Evolutionary conservation across 1,284 basidiomycete species (phyloP), one percentile per base, ranked within the genome.

Genomic region (Salmacisia buchloeana): DNA sequence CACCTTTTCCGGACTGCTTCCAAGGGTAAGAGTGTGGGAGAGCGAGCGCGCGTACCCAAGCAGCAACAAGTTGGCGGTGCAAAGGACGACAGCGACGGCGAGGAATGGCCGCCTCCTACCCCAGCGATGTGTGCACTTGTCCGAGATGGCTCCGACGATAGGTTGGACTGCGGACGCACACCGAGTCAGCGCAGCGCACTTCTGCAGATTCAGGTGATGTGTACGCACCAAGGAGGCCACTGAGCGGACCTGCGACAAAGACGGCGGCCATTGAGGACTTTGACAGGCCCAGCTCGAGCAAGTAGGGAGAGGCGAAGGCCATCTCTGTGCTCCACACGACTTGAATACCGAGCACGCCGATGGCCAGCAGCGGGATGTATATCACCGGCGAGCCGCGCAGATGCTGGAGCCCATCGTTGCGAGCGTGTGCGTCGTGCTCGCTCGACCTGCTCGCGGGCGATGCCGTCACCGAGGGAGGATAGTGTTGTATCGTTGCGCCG

Each of bases 21-120:
- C 33, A 63, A 18, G 29, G 10, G n/a, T 27, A 41, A 61, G 12
- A 35, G 39, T 34, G 39, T 33, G 67, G 0, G 78, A 78, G 9
- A 80, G 60, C 46, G 79, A 72, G 33, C 69, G 62, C 1, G 76
- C 69, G 61, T 74, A 81, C 1, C 77, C 80, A 18, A 81, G 74
- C 9, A 77, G 56, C 6, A 80, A 61, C 33, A 81, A 69, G 9
- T 72, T 68, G 15, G 75, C n/a, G 45, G 72, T 70, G 58, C 77
- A 75, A 33, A 76, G 60, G 35, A 70, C 13, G n/a, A 71, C 69
- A 0, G 77, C 75, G 3, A 52, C 69, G 3, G 78, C 68, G 31
- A 82, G 75, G 64, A 76, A 80, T 1, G 81, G 81, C 34, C 81
- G 64, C 0, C 81, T 69, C 1, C 81, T 65, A 7, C 81, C 81